Conservation (phyloP, 352 stramenopile species). For the Phytopythium aichiense region DNA sequence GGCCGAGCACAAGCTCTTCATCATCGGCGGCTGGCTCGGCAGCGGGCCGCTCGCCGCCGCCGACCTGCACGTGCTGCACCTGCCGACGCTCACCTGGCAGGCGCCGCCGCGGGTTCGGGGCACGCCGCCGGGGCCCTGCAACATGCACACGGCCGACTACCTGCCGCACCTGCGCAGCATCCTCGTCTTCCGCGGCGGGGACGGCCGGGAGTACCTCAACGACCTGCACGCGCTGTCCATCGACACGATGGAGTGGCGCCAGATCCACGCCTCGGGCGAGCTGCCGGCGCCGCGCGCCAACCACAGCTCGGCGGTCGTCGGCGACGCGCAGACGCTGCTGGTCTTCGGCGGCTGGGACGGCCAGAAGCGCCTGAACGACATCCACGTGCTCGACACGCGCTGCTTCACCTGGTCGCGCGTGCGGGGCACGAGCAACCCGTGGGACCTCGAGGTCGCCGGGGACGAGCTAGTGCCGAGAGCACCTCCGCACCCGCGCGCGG, state of each 20-base stretch:
- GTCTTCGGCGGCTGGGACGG: constrained; percentile 96
- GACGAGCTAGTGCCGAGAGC: constrained; percentile 32
- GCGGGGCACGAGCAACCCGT: background rate
- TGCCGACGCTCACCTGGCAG: constrained; percentile 65
- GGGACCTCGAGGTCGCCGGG: constrained; percentile 20
- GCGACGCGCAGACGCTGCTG: constrained; percentile 77
- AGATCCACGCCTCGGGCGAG: constrained; percentile 67
- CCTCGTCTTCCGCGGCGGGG: constrained; percentile 93
- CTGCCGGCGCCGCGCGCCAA: constrained; percentile 90
- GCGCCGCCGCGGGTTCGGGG: constrained; percentile 34
- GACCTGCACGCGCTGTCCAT: constrained; percentile 93
- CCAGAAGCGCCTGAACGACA: constrained; percentile 92
- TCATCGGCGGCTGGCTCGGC: constrained; percentile 94
- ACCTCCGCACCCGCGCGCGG: constrained; percentile 87
- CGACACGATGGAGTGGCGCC: constrained; percentile 85
- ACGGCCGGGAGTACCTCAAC: constrained; percentile 95
- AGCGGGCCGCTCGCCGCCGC: constrained; percentile 88
- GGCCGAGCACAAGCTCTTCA: constrained; percentile 86
- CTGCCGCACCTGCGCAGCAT: constrained; percentile 78
- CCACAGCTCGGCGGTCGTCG: constrained; percentile 91
- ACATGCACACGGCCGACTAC: constrained; percentile 98
- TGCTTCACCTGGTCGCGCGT: constrained; percentile 88
- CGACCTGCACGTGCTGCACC: constrained; percentile 91
- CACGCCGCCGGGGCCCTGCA: constrained; percentile 86
- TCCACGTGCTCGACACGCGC: constrained; percentile 92